These are phyloP conservation scores for Trichoderma atrobrunneum DNA, from an alignment of 2,329 filamentous ascomycete species.

Conservation along the genomic window DNA sequence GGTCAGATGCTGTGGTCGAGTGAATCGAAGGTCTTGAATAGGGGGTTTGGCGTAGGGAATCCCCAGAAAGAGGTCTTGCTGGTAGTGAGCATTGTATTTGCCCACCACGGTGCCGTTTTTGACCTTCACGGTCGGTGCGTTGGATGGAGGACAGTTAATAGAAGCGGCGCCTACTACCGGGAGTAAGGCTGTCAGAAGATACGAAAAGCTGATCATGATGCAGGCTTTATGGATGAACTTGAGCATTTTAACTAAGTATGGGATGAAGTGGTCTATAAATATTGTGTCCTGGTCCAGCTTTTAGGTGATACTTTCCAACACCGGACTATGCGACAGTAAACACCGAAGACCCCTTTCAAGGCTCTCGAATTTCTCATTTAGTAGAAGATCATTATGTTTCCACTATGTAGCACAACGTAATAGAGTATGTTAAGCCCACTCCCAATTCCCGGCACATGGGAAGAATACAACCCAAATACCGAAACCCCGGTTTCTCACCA, in stretches of 20 bases:
- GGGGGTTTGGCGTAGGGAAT: background rate
- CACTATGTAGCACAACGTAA: background rate
- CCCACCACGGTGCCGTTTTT: background rate
- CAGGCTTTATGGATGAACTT: background rate
- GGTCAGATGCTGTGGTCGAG: background rate
- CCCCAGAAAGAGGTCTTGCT: background rate
- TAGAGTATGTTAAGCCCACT: rapidly evolving
- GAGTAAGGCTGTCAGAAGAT: background rate
- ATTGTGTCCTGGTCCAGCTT: background rate
- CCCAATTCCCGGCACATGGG: background rate
- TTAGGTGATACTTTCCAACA: background rate
- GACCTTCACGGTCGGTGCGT: background rate
- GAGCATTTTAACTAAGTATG: background rate
- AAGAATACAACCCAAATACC: background rate
- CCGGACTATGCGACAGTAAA: background rate
- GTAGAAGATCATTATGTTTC: background rate
- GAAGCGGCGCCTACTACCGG: background rate
- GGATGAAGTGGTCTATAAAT: background rate
- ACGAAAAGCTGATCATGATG: background rate
- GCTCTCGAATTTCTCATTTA: background rate
- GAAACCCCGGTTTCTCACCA: background rate
- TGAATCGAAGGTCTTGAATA: background rate
- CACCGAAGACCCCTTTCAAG: background rate
- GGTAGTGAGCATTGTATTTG: background rate
- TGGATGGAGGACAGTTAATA: background rate